phyloP scores from a whole-genome alignment of 352 stramenopile genomes.

The Pythium phragmitis region DNA sequence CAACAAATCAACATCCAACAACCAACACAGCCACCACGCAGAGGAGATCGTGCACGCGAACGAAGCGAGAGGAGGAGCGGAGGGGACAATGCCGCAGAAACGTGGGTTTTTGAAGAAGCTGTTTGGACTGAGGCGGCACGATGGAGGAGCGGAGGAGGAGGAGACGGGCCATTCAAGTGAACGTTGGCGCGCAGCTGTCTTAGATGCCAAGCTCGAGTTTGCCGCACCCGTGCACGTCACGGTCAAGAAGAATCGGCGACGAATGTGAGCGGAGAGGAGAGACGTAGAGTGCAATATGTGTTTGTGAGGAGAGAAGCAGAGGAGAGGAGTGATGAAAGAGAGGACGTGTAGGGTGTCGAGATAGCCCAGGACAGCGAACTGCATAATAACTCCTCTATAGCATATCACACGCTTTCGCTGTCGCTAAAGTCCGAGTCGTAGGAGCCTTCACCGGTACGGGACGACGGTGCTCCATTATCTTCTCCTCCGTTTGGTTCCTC shows the following conservation, averaged over 20 bases:
- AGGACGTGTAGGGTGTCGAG: background rate
- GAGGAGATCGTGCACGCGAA: background rate
- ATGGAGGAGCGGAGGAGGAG: background rate
- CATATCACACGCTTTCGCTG: slow-evolving; percentile 6
- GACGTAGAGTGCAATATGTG: background rate
- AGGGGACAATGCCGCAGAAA: background rate
- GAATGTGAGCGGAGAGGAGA: slow-evolving; percentile 21
- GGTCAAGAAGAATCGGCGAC: slow-evolving; percentile 14
- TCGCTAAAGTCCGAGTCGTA: slow-evolving; percentile 26
- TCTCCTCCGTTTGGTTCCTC: background rate
- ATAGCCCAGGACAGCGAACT: too few species aligned
- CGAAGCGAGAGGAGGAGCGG: background rate
- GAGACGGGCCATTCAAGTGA: slow-evolving; percentile 8
- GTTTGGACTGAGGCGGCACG: slow-evolving; percentile 22
- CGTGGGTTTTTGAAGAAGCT: slow-evolving; percentile 36
- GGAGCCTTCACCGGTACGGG: too few species aligned
- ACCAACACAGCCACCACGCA: slow-evolving; percentile 1
- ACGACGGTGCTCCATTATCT: too few species aligned
- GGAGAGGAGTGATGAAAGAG: background rate
- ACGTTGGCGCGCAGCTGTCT: slow-evolving; percentile 12
- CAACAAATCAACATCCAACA: background rate
- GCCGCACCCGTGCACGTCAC: slow-evolving; percentile 47
- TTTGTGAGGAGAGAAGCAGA: too few species aligned
- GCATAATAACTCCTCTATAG: background rate
- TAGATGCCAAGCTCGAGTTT: slow-evolving; percentile 55